phyloP scores from a whole-genome alignment of 2,329 filamentous ascomycete genomes.

The Curvularia eragrostidis region DNA sequence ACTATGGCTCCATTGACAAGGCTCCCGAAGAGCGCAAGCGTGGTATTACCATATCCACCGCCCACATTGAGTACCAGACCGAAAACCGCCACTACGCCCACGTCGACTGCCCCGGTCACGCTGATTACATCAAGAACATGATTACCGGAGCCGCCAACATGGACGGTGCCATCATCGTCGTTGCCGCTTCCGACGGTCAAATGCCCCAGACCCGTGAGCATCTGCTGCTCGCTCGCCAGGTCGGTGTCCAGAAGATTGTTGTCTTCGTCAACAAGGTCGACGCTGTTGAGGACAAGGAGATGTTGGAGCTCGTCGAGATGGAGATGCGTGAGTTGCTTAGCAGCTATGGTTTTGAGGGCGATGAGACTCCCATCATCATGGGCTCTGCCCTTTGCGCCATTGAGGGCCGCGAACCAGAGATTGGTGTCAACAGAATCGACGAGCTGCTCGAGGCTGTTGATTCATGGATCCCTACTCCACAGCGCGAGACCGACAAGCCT shows the following conservation, averaged over 20 bases:
- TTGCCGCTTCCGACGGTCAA: slow-evolving; percentile 97
- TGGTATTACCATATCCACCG: slow-evolving; percentile 98
- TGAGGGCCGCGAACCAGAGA: slow-evolving; percentile 83
- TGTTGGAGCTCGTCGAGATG: slow-evolving; percentile 99
- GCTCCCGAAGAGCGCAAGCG: slow-evolving; percentile 99
- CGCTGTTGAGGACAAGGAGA: slow-evolving; percentile 95
- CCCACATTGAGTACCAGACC: slow-evolving; percentile 98
- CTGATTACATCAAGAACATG: slow-evolving; percentile 99
- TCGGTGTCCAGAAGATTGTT: slow-evolving; percentile 96
- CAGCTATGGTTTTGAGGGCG: slow-evolving; percentile 96
- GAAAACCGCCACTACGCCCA: slow-evolving; percentile 96
- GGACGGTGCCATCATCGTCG: slow-evolving; percentile 98
- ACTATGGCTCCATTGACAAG: slow-evolving; percentile 98
- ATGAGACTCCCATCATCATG: slow-evolving; percentile 96
- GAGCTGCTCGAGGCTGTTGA: slow-evolving; percentile 91
- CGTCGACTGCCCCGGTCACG: slow-evolving; percentile 99
- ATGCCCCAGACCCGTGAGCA: slow-evolving; percentile 99
- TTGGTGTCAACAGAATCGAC: slow-evolving; percentile 87
- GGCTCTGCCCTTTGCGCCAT: slow-evolving; percentile 95
- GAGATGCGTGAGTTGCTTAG: slow-evolving; percentile 97
- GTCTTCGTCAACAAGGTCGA: slow-evolving; percentile 99
- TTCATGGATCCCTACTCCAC: slow-evolving; percentile 92
- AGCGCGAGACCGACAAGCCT: slow-evolving; percentile 94
- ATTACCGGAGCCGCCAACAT: slow-evolving; percentile 99
- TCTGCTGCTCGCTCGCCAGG: slow-evolving; percentile 94